Evolutionary conservation across 1,284 basidiomycete genomes (phyloP).

Genomic region (Amylostereum areolatum): DNA sequence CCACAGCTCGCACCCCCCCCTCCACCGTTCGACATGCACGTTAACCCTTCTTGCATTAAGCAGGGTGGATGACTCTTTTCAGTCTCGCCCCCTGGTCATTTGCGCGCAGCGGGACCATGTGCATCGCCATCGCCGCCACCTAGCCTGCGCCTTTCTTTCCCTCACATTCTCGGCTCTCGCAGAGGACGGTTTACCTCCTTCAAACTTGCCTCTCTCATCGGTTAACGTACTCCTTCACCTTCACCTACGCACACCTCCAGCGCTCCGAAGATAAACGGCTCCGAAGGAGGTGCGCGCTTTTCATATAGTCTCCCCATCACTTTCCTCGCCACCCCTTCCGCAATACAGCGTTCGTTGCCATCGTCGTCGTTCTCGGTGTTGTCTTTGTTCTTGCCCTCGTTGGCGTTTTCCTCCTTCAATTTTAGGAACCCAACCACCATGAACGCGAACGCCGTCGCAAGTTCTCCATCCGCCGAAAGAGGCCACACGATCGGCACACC

Average conservation of each 20-base stretch:
- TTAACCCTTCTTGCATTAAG: no score
- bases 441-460: conserved; percentile 18
- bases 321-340: background rate
- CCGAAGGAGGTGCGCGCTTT: conserved; percentile 10
- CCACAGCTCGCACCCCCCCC: no score
- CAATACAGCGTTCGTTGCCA: conserved; percentile 22
- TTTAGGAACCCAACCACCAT: conserved; percentile 22
- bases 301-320: background rate
- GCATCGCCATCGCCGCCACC: no score
- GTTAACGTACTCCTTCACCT: no score
- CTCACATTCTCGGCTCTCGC: no score
- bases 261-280: conserved; percentile 12
- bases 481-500: conserved; percentile 4
- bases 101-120: no score
- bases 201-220: no score
- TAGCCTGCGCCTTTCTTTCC: no score
- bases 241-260: background rate
- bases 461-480: conserved; percentile 11
- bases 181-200: no score
- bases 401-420: conserved; percentile 29
- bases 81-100: no score
- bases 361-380: conserved; percentile 24
- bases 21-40: no score
- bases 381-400: conserved; percentile 26
- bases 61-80: no score